Conservation (phyloP, 495 filamentous ascomycete genomes). For the Cryomyces antarcticus region DNA sequence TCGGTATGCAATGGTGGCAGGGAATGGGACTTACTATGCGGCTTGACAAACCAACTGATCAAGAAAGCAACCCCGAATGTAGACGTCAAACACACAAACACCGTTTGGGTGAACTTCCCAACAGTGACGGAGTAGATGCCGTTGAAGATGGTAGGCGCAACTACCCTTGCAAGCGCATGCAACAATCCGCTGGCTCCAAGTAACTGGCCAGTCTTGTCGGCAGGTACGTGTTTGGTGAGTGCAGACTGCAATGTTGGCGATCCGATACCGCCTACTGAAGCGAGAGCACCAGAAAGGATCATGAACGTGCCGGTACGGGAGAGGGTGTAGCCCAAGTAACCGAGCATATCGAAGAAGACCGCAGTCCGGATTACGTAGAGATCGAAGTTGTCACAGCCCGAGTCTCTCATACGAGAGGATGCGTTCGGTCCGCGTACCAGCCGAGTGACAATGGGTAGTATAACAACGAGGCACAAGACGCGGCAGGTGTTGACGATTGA, state of each 20-base stretch:
- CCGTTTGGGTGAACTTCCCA: conserved; percentile 50
- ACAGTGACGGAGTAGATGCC: conserved; percentile 70
- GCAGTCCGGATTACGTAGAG: conserved; percentile 54
- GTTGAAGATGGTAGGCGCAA: conserved; percentile 66
- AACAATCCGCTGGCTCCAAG: conserved; percentile 73
- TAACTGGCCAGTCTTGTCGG: conserved; percentile 59
- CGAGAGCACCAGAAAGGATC: conserved; percentile 45
- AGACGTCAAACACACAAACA: conserved; percentile 53
- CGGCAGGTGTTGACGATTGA: conserved; percentile 53
- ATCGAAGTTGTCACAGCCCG: conserved; percentile 64
- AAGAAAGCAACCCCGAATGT: conserved; percentile 47
- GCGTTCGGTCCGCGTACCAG: conserved; percentile 37
- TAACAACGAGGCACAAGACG: conserved; percentile 47
- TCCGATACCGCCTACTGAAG: conserved; percentile 64
- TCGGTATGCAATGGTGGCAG: neutral
- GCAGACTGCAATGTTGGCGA: conserved; percentile 64
- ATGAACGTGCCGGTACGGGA: conserved; percentile 33
- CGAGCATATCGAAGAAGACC: conserved; percentile 56
- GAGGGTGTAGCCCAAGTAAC: conserved; percentile 53
- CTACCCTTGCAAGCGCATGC: conserved; percentile 60
- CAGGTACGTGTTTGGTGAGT: conserved; percentile 77
- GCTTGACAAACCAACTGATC: conserved; percentile 45
- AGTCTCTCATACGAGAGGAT: conserved; percentile 21
- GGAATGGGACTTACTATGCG: conserved; percentile 38
- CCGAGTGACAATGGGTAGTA: conserved; percentile 54